Evolutionary conservation across 192 early-diverging fungal genomes (phyloP), one percentile per base, ranked within the genome.

Genomic region (Linnemannia exigua): DNA sequence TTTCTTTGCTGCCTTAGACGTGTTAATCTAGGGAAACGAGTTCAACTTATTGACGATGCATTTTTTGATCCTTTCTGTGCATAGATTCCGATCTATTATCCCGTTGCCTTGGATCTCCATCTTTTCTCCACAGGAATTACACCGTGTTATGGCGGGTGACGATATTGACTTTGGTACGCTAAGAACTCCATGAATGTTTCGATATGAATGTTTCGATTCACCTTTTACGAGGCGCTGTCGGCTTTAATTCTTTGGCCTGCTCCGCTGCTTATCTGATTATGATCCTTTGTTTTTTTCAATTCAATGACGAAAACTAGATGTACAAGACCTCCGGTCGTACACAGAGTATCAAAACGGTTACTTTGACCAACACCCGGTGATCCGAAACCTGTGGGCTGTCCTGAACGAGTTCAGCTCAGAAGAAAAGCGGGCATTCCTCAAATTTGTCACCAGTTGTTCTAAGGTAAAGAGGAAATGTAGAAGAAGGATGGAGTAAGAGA

Each of bases 111-210:
- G 97, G 97, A 88, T 99, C 33, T 89, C 91, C 9, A 92, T 99
- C 67, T 99, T 99, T 89, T 96, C 96, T 35, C 93, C 94, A 48
- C 90, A 93, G 41, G 98, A 99, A 88, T 81, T 99, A 35, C 97
- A 96, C 72, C 87, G 91, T 15, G 89, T 93, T 25, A 90, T 93
- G 46, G 92, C 93, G 1, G 93, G 93, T 9, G 93, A 93, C 61
- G 91, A 92, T 58, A 83, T 82, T 25, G 90, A 93, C 79, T 93
- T 92, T 81, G 93, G 92, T 89, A 90, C 84, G 72, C n/a, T n/a
- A n/a, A n/a, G n/a, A n/a, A n/a, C n/a, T n/a, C n/a, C n/a, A n/a
- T n/a, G n/a, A n/a, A n/a, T n/a, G n/a, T n/a, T n/a, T n/a, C n/a
- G n/a, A n/a, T n/a, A n/a, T n/a, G n/a, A n/a, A n/a, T n/a, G n/a